Base-by-base conservation (phyloP, 2,329 filamentous ascomycete genomes). In the Harringtonia aguacate region DNA sequence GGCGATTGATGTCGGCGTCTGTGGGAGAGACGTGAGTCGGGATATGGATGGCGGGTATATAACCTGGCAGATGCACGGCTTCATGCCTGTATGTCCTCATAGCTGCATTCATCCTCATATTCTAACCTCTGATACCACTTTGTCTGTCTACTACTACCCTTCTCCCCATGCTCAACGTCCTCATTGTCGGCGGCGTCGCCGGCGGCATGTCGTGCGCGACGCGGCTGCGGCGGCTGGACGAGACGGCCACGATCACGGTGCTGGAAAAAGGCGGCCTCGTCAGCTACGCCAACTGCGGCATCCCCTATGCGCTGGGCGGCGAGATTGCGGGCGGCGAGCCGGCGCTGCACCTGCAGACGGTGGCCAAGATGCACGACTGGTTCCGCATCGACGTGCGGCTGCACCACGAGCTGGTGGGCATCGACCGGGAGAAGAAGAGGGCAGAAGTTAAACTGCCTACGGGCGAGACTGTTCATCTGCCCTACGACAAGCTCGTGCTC, bases 241-340 rank as follows among this genome's bases (percentile, higher is more conserved):
- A 58, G 42, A 28, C 22, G 21, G 49, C 53, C 14, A 36, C 21
- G 10, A 58, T 58, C 43, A 56, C 53, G 29, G 53, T 58, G 36
- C 50, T 58, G 37, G 55, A 58, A 40, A 53, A 49, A 27, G 55
- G 54, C 3, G 53, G 52, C 10, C 56, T 48, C 46, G 47, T 55
- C 38, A 48, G 48, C 39, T 56, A 51, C 47, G 55, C 55, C 39
- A 58, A 55, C 47, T 58, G 55, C 47, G 55, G 55, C 13, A 46
- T 52, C 39, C 50, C 50, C 17, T 57, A 57, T 43, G 55, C 54
- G 13, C 50, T 57, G 4, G 50, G 50, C 38, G 50, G 50, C 17
- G 45, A 27, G 24, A 27, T 55, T 27, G 55, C 56, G 35, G 18
- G 43, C 18, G 33, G 43, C 18, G 49, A 53, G 12, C 40, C 43